Base-by-base conservation (phyloP, 1,284 basidiomycete species). In the Porodaedalea pini region DNA sequence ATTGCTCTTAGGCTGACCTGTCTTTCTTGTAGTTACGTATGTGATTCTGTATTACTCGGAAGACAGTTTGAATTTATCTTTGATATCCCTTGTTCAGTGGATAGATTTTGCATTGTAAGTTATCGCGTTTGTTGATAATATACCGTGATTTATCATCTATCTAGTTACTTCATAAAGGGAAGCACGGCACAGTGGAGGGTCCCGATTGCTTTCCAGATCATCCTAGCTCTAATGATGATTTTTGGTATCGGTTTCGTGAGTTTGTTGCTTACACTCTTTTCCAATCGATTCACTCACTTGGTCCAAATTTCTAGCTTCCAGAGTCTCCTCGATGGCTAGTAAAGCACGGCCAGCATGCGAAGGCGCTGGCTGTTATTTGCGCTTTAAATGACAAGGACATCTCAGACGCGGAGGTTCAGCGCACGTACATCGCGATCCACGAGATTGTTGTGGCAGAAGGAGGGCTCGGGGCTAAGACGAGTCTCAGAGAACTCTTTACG, bases 261-360 rank as follows among this genome's bases (percentile, higher is more conserved):
- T 47, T 2, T 25, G 19, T 10, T 27, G 15, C 27, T 19, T 3
- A 19, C 15, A 17, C 23, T 51, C 19, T 4, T 36, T 3, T 21
- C 6, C 27, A 5, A 23, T 15, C 21, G 4, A 41, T 41, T 5
- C 21, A 37, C 36, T 17, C 8, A 7, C 21, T n/a, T 53, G 13
- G 8, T 17, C n/a, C 8, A 52, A 52, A 0, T 10, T 27, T 43
- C 19, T 31, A 54, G 53, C 75, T 88, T 31, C 86, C 85, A 32
- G 87, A 89, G 67, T 87, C 85, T 8, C 87, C 86, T 8, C 76
- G 87, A 69, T 90, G 82, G 85, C 78, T 88, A 15, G 71, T 86
- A 34, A 84, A 83, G 67, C 77, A 80, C 47, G 82, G 81, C 13
- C 77, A 81, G 39, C 72, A 80, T 51, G 80, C 79, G 1, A 80